phyloP scores from a whole-genome alignment of 2,329 filamentous ascomycete species.

The Penicillium sp. region DNA sequence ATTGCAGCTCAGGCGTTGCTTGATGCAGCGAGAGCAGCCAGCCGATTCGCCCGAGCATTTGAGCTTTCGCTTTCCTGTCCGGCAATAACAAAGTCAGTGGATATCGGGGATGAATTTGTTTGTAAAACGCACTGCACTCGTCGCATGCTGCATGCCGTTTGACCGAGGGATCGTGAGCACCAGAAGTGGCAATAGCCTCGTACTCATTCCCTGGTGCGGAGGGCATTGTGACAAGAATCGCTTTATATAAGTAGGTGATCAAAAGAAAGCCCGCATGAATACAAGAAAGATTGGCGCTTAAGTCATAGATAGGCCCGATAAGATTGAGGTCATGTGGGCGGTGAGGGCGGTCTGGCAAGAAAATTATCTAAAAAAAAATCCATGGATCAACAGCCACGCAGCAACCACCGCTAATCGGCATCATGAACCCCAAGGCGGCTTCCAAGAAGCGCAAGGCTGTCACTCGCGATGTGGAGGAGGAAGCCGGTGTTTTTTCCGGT shows the following conservation, averaged over 20 bases:
- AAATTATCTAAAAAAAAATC: slow-evolving; percentile 30
- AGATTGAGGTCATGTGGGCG: slow-evolving; percentile 40
- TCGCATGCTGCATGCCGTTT: slow-evolving; percentile 52
- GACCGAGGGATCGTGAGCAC: slow-evolving; percentile 12
- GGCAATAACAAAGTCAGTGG: slow-evolving; percentile 17
- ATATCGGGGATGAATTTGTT: neutral
- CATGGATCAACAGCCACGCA: slow-evolving; percentile 13
- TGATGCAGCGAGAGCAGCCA: slow-evolving; percentile 47
- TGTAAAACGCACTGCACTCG: slow-evolving; percentile 47
- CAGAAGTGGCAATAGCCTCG: neutral
- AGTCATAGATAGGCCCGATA: slow-evolving; percentile 24
- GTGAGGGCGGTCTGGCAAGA: slow-evolving; percentile 27
- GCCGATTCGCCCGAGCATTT: slow-evolving; percentile 50
- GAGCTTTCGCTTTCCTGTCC: slow-evolving; percentile 48
- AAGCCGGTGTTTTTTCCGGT: slow-evolving; percentile 57
- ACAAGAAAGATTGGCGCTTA: slow-evolving; percentile 5
- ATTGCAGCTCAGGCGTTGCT: slow-evolving; percentile 45
- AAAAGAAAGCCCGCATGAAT: neutral
- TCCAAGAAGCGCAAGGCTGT: slow-evolving; percentile 68
- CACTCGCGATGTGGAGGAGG: slow-evolving; percentile 54
- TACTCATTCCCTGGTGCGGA: slow-evolving; percentile 5
- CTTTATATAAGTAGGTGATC: neutral
- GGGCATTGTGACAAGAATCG: slow-evolving; percentile 13
- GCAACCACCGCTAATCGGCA: slow-evolving; percentile 14
- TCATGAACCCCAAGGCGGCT: slow-evolving; percentile 40